Evolutionary conservation across 768 basidiomycete genomes (phyloP).

Genomic region (Crucibulum laeve): DNA sequence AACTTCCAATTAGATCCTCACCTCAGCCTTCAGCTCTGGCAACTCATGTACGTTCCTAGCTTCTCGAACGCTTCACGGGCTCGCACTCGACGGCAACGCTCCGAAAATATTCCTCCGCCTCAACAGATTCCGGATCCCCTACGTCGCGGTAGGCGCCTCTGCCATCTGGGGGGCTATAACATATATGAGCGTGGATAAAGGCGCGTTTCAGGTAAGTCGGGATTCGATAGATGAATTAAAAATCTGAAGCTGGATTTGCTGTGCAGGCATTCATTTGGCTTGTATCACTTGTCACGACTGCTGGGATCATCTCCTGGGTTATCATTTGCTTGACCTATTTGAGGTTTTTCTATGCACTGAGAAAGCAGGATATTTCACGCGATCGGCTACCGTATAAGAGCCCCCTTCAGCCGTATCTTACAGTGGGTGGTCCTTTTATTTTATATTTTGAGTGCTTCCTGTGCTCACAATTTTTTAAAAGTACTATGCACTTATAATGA

Average conservation of each 20-base stretch:
- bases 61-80: constrained; percentile 33
- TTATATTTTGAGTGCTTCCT: not conserved
- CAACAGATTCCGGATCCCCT: constrained; percentile 26
- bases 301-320: constrained; percentile 26
- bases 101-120: constrained; percentile 24
- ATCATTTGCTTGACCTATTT: constrained; percentile 24
- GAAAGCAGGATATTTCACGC: constrained; percentile 23
- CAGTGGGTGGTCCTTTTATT: constrained; percentile 15
- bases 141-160: constrained; percentile 19
- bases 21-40: constrained; percentile 56
- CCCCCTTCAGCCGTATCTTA: constrained; percentile 43
- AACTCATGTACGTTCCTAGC: constrained; percentile 48
- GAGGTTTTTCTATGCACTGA: constrained; percentile 23
- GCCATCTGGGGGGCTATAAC: constrained; percentile 20
- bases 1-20: constrained; percentile 28
- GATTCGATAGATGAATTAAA: not conserved
- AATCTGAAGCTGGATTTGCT: not conserved
- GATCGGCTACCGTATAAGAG: constrained; percentile 30
- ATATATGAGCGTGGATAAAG: constrained; percentile 20
- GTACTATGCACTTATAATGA: constrained; percentile 24
- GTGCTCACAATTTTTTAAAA: constrained; percentile 2
- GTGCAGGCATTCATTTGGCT: constrained; percentile 22
- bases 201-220: constrained; percentile 18
- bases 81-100: constrained; percentile 34
- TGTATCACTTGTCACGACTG: constrained; percentile 22